These are phyloP conservation scores for Clarireedia paspali DNA, from an alignment of 2,329 filamentous ascomycete genomes.

Conservation along the genomic window DNA sequence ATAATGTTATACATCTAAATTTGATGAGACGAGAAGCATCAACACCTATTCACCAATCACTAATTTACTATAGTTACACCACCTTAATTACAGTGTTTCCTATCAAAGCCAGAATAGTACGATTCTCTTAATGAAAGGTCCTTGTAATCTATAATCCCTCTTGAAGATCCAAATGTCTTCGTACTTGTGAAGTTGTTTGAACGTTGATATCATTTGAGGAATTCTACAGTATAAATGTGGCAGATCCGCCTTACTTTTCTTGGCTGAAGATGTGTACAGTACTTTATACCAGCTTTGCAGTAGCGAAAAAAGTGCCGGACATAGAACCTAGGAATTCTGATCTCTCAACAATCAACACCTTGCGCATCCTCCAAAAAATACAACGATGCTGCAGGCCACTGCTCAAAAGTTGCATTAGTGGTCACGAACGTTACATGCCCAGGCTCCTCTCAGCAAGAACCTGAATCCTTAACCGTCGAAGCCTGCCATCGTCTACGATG, in stretches of 20 bases:
- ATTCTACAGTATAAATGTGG: too few species aligned
- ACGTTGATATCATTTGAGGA: too few species aligned
- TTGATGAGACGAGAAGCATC: neutral
- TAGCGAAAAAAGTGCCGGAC: neutral
- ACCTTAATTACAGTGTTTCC: too few species aligned
- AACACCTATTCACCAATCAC: neutral
- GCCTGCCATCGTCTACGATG: neutral
- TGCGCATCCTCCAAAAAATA: neutral
- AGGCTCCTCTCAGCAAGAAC: neutral
- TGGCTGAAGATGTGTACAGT: neutral
- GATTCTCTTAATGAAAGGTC: too few species aligned
- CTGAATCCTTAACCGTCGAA: neutral
- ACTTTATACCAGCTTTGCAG: neutral
- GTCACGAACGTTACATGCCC: neutral
- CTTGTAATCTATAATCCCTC: too few species aligned
- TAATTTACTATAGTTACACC: too few species aligned
- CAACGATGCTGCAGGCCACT: neutral
- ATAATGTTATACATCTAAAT: too few species aligned
- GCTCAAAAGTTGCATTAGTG: neutral
- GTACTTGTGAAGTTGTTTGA: too few species aligned
- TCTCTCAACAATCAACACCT: neutral
- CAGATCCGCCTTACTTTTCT: too few species aligned
- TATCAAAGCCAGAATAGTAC: too few species aligned
- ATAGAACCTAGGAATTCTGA: neutral
- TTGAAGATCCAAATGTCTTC: too few species aligned